These are phyloP conservation scores for Suillus subaureus DNA, from an alignment of 768 basidiomycete species.

Conservation along the genomic window DNA sequence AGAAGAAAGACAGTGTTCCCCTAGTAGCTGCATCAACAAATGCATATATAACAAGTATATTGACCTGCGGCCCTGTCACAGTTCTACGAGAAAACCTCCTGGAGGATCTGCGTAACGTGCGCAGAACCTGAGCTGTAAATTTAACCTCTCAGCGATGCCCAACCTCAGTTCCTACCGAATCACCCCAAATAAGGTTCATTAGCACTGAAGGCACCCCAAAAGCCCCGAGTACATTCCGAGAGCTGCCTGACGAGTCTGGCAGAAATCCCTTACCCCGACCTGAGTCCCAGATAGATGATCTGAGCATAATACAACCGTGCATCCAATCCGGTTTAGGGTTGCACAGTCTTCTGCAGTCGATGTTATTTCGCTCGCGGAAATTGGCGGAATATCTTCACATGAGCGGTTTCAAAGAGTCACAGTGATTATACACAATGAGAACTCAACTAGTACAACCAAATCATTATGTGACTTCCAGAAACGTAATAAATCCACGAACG, in stretches of 20 bases:
- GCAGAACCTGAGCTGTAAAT: not conserved
- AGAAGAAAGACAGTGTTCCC: not conserved
- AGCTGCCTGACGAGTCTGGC: not conserved
- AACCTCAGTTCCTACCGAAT: not conserved
- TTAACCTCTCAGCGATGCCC: not conserved
- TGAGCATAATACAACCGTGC: not conserved
- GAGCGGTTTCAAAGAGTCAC: not conserved
- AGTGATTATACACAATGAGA: not conserved
- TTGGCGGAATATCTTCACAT: not conserved
- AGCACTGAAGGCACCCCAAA: not conserved
- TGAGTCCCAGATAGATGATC: not conserved
- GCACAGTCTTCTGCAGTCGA: not conserved
- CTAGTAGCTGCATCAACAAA: not conserved
- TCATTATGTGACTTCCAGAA: not conserved
- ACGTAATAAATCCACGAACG: not conserved
- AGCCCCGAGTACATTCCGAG: not conserved
- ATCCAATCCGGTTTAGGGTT: not conserved
- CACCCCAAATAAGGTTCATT: not conserved
- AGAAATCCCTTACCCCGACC: not conserved
- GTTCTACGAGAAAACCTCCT: not conserved
- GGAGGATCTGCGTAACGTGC: not conserved
- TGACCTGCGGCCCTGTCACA: not conserved
- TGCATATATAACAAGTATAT: not conserved
- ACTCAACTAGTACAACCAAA: not conserved
- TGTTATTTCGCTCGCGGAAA: not conserved